phyloP scores from a whole-genome alignment of 2,329 filamentous ascomycete genomes.

The Exophiala aquamarina region DNA sequence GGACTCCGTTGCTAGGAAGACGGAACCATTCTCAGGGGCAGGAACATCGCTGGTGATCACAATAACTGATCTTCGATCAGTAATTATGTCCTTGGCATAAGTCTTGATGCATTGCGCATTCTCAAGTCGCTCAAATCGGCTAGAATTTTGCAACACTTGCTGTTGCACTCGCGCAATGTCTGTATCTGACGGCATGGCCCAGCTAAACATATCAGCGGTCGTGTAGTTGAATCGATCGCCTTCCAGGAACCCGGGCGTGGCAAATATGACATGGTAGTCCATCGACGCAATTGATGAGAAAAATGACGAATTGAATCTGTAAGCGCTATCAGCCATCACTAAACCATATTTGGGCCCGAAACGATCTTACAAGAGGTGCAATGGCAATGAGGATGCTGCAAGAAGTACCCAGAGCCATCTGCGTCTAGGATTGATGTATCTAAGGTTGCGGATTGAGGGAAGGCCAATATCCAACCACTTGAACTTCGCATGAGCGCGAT shows the following conservation, averaged over 20 bases:
- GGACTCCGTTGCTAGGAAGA: background rate
- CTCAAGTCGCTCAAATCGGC: constrained; percentile 10
- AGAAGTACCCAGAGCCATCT: constrained; percentile 21
- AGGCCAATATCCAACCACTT: constrained; percentile 33
- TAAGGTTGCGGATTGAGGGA: constrained; percentile 29
- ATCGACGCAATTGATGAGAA: constrained; percentile 22
- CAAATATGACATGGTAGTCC: constrained; percentile 21
- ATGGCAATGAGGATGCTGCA: constrained; percentile 19
- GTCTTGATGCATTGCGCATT: constrained; percentile 3
- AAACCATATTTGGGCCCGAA: background rate
- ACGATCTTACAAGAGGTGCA: constrained; percentile 24
- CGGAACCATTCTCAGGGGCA: background rate
- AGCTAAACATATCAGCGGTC: background rate
- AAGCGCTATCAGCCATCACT: background rate
- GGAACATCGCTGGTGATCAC: constrained; percentile 3
- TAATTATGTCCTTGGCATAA: constrained; percentile 7
- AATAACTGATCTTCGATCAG: constrained; percentile 9
- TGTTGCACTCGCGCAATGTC: background rate
- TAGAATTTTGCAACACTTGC: background rate
- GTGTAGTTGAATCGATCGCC: constrained; percentile 4
- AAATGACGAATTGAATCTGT: constrained; percentile 29
- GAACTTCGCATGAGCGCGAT: constrained; percentile 31
- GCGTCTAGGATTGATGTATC: constrained; percentile 8
- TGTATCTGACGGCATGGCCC: background rate
- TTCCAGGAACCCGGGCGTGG: constrained; percentile 7